These are phyloP conservation scores for Zoysia japonica DNA, from an alignment of 176 grass and related monocot genomes.

Conservation along the genomic window DNA sequence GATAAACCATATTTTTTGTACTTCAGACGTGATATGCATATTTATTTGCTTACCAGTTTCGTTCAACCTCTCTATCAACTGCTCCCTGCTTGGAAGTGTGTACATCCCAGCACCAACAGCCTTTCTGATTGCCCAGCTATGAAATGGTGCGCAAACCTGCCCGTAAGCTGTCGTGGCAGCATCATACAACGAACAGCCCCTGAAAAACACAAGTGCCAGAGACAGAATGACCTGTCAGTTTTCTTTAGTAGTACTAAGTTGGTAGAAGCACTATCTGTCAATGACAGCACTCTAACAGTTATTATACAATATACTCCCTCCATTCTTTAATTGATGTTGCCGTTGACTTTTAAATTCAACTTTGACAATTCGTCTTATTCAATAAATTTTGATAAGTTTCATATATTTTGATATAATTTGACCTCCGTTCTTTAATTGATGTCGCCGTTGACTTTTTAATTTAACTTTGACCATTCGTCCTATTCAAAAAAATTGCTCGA, in stretches of 20 bases:
- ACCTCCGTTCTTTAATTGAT: no score
- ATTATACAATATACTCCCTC: not conserved
- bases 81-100: conserved; percentile 83
- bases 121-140: conserved; percentile 90
- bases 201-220: conserved; percentile 48
- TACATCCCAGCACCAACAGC: conserved; percentile 94
- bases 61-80: conserved; percentile 72
- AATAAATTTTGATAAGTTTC: no score
- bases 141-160: conserved; percentile 94
- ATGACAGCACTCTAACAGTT: not conserved
- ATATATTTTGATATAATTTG: no score
- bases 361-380: no score
- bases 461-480: no score
- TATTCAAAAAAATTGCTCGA: no score
- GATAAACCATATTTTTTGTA: not conserved
- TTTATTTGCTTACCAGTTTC: conserved; percentile 64
- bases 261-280: not conserved
- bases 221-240: conserved; percentile 27
- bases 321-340: no score
- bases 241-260: not conserved
- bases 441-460: no score
- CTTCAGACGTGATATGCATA: not conserved
- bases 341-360: no score
- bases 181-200: conserved; percentile 70
- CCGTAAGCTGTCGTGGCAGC: conserved; percentile 87